Evolutionary conservation across 176 grass and related monocot species (phyloP), one percentile per base, ranked within the genome.

Genomic region (Paspalum notatum): DNA sequence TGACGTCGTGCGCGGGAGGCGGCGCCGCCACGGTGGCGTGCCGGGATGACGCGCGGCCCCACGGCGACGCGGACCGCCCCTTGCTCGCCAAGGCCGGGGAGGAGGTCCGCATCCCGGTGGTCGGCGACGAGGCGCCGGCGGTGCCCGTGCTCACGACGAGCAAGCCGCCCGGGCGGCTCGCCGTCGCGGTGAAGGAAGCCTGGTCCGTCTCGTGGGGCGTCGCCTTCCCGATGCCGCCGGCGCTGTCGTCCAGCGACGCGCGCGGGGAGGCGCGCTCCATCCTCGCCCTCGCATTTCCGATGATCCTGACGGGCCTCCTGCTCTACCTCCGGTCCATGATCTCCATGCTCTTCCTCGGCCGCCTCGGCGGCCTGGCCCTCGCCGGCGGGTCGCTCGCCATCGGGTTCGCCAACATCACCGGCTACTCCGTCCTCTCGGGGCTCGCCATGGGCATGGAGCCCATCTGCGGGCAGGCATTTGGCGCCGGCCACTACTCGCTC

Each of bases 361-460:
- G 54, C 0, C 85, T 97, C 24, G 86, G 93, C 5, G 88, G 85
- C 9, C 80, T 97, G 1, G 82, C 90, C 11, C 93, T 97, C 26
- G 93, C 93, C 2, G 93, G 93, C 8, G 93, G 93, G 0, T 86
- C 93, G 10, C 93, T 97, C 56, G 90, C 93, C 74, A 91, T 97
- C 78, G 93, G 93, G 22, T 97, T 97, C 1, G 93, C 93, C 8
- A 97, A 97, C 50, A 97, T 97, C 61, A 97, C 90, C 0, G 93
- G 93, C 0, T 93, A 93, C 40, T 97, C 93, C 5, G 93, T 97
- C 7, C 90, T 97, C 62, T 93, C 93, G 49, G 93, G 93, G 1
- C 75, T 97, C 7, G 93, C 93, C 66, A 97, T 93, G 93, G 93
- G 93, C 32, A 93, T 97, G 93, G 93, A 97, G 25, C 93, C 93